phyloP scores from a whole-genome alignment of 495 filamentous ascomycete species.

The Entonaema liquescens region DNA sequence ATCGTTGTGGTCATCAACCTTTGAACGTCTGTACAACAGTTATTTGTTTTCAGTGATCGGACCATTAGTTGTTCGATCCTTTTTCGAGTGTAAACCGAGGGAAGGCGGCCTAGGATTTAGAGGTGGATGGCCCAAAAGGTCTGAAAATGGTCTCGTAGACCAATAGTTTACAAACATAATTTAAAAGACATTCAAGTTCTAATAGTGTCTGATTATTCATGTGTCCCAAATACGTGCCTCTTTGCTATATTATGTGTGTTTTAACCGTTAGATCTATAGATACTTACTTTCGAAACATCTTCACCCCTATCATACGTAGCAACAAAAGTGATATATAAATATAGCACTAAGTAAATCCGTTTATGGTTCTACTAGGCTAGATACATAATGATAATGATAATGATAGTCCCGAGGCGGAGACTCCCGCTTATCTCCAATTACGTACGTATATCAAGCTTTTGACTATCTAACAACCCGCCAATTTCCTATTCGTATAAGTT shows the following conservation, averaged over 20 bases:
- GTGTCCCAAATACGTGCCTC: too few species aligned
- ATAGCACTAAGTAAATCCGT: too few species aligned
- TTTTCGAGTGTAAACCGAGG: background rate
- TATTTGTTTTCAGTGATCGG: background rate
- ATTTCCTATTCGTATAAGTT: background rate
- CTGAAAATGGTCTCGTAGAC: background rate
- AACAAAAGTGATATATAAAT: too few species aligned
- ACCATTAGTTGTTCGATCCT: background rate
- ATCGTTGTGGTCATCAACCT: background rate
- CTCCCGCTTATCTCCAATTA: background rate
- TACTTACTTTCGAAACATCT: too few species aligned
- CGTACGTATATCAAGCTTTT: background rate
- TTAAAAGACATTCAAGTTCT: background rate
- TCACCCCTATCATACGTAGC: too few species aligned
- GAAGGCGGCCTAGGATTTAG: background rate
- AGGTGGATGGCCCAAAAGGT: background rate
- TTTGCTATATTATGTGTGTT: too few species aligned
- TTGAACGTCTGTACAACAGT: slow-evolving; percentile 18
- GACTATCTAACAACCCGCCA: background rate
- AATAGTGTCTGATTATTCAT: background rate
- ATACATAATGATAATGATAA: background rate
- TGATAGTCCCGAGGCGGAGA: background rate
- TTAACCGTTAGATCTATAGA: too few species aligned
- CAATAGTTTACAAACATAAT: slow-evolving; percentile 9
- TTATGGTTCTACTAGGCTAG: background rate